Percentiles rank a stretch among this genome's conserved stretches.
Evolutionary conservation across 2,329 filamentous ascomycete genomes (phyloP).

Genomic region (Fusarium xylarioides): DNA sequence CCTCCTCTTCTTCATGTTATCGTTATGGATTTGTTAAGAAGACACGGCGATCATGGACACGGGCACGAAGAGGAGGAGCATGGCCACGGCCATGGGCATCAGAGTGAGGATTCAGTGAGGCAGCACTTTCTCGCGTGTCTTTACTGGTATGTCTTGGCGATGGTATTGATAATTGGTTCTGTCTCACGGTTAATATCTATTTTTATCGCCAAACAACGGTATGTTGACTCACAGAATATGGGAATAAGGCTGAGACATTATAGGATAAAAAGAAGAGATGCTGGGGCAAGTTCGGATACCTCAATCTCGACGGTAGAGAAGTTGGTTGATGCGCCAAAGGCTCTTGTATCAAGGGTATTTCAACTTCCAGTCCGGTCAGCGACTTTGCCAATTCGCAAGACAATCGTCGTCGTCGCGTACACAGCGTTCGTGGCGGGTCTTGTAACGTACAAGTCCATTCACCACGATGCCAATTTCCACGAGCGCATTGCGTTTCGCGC

Average conservation of each 20-base stretch:
- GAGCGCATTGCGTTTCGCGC: slow-evolving; percentile 42
- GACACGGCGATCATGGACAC: slow-evolving; percentile 37
- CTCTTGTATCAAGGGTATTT: not conserved
- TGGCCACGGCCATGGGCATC: slow-evolving; percentile 34
- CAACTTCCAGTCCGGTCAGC: slow-evolving; percentile 22
- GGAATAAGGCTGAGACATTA: not conserved
- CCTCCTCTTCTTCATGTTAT: not conserved
- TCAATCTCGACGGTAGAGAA: slow-evolving; percentile 27
- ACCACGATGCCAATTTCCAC: slow-evolving; percentile 40
- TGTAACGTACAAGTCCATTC: slow-evolving; percentile 39
- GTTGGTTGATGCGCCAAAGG: slow-evolving; percentile 23
- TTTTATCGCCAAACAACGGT: slow-evolving; percentile 39
- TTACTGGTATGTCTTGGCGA: slow-evolving; percentile 40
- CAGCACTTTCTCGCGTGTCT: slow-evolving; percentile 40
- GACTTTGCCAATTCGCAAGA: slow-evolving; percentile 30
- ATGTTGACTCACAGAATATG: not conserved
- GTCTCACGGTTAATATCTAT: slow-evolving; percentile 24
- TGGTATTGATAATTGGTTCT: slow-evolving; percentile 21
- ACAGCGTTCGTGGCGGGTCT: slow-evolving; percentile 35
- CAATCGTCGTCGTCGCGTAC: slow-evolving; percentile 23
- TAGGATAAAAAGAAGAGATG: slow-evolving; percentile 31
- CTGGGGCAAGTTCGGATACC: slow-evolving; percentile 16
- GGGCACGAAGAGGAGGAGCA: slow-evolving; percentile 29
- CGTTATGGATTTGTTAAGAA: slow-evolving; percentile 29
- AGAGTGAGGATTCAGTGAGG: slow-evolving; percentile 37